Percentiles rank a stretch among this genome's conserved stretches.
phyloP scores from a whole-genome alignment of 2,329 filamentous ascomycete genomes.

The Beauveria varroae region DNA sequence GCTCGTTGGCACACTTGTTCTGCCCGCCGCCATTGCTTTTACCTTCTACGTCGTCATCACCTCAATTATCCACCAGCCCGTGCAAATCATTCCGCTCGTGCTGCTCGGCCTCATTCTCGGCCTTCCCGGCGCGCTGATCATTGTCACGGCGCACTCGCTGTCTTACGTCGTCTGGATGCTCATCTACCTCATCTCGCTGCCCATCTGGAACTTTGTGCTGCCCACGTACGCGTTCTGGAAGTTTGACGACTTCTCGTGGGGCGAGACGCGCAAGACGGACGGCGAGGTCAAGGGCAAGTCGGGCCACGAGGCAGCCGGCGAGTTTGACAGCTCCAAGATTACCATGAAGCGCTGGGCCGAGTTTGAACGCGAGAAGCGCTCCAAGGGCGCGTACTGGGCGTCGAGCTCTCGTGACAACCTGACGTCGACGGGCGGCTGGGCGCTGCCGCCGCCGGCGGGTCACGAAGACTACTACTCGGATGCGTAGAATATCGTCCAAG shows the following conservation, averaged over 20 bases:
- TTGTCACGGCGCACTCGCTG: constrained; percentile 87
- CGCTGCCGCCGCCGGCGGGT: constrained; percentile 26
- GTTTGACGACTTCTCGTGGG: constrained; percentile 99
- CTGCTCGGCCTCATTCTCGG: constrained; percentile 86
- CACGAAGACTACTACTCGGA: constrained; percentile 51
- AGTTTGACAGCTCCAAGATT: constrained; percentile 98
- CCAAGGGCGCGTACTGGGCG: constrained; percentile 43
- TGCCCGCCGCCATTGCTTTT: constrained; percentile 93
- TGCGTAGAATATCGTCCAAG: constrained; percentile 23
- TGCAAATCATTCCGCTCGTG: constrained; percentile 84
- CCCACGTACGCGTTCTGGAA: constrained; percentile 97
- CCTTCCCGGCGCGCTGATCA: constrained; percentile 83
- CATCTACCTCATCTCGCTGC: constrained; percentile 87
- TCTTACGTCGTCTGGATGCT: constrained; percentile 95
- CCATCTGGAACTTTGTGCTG: constrained; percentile 95
- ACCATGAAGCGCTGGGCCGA: constrained; percentile 99
- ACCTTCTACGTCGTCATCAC: constrained; percentile 94
- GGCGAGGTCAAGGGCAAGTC: constrained; percentile 85
- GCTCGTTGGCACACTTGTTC: constrained; percentile 84
- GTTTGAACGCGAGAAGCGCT: constrained; percentile 66
- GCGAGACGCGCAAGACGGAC: constrained; percentile 91
- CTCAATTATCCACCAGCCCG: constrained; percentile 68
- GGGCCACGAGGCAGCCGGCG: constrained; percentile 81
- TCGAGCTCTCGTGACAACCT: constrained; percentile 42
- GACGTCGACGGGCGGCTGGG: constrained; percentile 32